phyloP scores from a whole-genome alignment of 805 yeast genomes.

The Diddensiella santjacobensis region DNA sequence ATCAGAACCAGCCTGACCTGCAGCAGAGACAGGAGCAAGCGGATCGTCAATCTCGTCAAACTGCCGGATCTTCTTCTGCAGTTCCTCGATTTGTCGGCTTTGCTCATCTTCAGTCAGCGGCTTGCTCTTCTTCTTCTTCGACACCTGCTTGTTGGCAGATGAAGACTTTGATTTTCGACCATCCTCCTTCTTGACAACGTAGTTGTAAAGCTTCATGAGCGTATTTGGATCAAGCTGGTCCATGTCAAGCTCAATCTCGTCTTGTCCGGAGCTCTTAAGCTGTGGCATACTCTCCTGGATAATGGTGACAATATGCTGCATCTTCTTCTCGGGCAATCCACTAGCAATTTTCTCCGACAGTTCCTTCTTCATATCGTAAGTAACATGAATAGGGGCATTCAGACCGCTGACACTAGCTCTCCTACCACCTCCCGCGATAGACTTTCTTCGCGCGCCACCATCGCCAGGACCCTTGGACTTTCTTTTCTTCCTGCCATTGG shows the following conservation, averaged over 20 bases:
- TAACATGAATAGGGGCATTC: conserved; percentile 44
- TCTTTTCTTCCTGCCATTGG: conserved; percentile 36
- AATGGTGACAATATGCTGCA: conserved; percentile 78
- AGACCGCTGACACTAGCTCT: conserved; percentile 16
- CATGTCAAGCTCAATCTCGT: conserved; percentile 95
- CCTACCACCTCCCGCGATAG: conserved; percentile 19
- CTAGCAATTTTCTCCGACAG: conserved; percentile 80
- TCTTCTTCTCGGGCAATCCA: conserved; percentile 66
- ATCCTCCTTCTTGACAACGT: conserved; percentile 56
- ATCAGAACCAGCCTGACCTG: conserved; percentile 19
- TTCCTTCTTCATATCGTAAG: conserved; percentile 95
- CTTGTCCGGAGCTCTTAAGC: conserved; percentile 56
- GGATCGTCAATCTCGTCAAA: conserved; percentile 40
- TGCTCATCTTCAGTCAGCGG: conserved; percentile 65
- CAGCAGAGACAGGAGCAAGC: conserved; percentile 18
- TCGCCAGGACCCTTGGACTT: conserved; percentile 25
- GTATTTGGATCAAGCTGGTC: conserved; percentile 86
- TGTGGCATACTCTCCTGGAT: conserved; percentile 75
- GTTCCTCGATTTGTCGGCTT: conserved; percentile 60
- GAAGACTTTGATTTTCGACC: conserved; percentile 8
- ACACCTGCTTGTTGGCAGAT: conserved; percentile 12
- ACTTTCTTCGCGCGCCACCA: conserved; percentile 11
- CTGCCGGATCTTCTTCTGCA: conserved; percentile 72
- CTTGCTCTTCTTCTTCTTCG: conserved; percentile 46
- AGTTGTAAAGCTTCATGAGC: conserved; percentile 75